phyloP scores from a whole-genome alignment of 805 yeast genomes.

The Wickerhamiella shivajii region DNA sequence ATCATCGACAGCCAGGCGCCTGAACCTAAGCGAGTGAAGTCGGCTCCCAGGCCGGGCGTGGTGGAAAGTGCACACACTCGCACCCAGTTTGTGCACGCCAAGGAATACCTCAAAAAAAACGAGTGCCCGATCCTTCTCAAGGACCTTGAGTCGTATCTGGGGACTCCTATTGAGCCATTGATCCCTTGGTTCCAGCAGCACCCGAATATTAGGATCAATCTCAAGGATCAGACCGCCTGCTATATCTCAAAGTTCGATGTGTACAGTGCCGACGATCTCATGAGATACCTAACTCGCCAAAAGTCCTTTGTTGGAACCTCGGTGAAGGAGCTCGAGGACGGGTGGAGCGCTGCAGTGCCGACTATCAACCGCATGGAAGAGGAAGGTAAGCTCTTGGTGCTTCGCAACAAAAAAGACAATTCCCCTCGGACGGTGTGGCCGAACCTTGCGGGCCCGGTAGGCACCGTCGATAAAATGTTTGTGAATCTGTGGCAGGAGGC shows the following conservation, averaged over 20 bases:
- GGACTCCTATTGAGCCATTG: constrained; percentile 46
- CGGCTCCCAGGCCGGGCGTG: constrained; percentile 10
- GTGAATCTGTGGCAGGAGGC: constrained; percentile 66
- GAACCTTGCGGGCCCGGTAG: constrained; percentile 61
- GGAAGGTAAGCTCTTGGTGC: constrained; percentile 62
- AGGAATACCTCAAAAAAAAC: constrained; percentile 61
- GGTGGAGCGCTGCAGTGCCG: constrained; percentile 83
- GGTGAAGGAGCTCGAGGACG: constrained; percentile 71
- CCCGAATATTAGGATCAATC: constrained; percentile 61
- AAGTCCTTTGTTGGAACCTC: constrained; percentile 77
- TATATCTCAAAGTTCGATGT: constrained; percentile 85
- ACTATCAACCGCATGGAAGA: constrained; percentile 68
- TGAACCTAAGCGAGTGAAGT: constrained; percentile 13
- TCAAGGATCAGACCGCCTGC: constrained; percentile 50
- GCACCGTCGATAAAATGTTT: constrained; percentile 65
- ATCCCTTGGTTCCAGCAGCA: constrained; percentile 59
- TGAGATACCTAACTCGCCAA: constrained; percentile 61
- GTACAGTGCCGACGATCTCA: constrained; percentile 60
- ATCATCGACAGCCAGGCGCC: constrained; percentile 16
- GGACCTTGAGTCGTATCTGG: constrained; percentile 53
- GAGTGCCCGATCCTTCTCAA: constrained; percentile 56
- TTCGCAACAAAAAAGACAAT: constrained; percentile 85
- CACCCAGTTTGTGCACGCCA: constrained; percentile 79
- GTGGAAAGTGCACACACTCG: constrained; percentile 43
- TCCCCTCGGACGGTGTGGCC: constrained; percentile 91